These are phyloP conservation scores for Knoxdaviesia capensis DNA, from an alignment of 2,329 filamentous ascomycete species.

Conservation along the genomic window DNA sequence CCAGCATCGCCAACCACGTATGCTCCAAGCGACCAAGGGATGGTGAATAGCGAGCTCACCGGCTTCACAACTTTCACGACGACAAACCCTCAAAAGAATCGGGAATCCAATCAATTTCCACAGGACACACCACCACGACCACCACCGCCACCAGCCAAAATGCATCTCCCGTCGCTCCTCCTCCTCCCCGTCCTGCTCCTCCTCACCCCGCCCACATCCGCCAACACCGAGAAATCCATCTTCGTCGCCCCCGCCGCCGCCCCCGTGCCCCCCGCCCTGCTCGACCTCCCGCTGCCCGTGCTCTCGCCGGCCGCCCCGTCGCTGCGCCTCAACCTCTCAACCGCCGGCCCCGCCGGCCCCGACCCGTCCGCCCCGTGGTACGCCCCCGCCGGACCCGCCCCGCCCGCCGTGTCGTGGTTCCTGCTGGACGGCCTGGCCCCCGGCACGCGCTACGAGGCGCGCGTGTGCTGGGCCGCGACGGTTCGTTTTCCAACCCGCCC, in stretches of 20 bases:
- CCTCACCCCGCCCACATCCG: constrained; percentile 13
- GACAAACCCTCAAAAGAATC: too few species aligned
- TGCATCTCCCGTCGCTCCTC: constrained; percentile 1
- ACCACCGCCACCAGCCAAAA: background rate
- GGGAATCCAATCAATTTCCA: too few species aligned
- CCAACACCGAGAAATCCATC: constrained; percentile 82
- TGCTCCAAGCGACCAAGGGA: too few species aligned
- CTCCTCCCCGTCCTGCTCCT: constrained; percentile 6
- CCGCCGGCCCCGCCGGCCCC: constrained; percentile 41
- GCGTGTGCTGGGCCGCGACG: constrained; percentile 83
- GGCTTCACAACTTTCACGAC: too few species aligned
- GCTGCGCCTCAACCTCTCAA: constrained; percentile 42
- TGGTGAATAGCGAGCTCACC: too few species aligned
- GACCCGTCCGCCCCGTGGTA: constrained; percentile 36
- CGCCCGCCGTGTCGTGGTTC: constrained; percentile 56
- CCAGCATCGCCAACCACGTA: too few species aligned
- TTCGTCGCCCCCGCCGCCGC: constrained; percentile 52
- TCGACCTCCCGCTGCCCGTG: constrained; percentile 41
- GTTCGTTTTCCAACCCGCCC: constrained; percentile 31
- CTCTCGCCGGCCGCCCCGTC: constrained; percentile 36
- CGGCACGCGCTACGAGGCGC: constrained; percentile 68
- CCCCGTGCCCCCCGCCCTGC: constrained; percentile 27
- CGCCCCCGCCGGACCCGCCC: too few species aligned
- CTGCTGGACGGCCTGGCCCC: constrained; percentile 50
- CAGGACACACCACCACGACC: too few species aligned